Conservation (phyloP, 306 rosid species). For the Cajanus cajan region DNA sequence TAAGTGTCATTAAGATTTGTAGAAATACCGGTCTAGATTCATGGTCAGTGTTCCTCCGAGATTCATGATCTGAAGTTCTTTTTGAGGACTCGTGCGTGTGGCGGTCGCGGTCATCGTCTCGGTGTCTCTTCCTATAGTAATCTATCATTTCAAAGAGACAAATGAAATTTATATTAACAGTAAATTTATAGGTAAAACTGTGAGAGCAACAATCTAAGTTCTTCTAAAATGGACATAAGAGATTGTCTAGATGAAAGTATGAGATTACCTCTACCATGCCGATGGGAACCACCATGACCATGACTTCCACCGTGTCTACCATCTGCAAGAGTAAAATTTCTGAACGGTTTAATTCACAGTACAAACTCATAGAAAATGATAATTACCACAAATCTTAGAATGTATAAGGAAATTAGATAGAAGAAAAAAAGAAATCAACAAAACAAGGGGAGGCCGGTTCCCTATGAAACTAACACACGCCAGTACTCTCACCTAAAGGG, state of each 20-base stretch:
- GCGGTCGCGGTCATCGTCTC: constrained; percentile 84
- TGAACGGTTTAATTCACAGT: constrained; percentile 12
- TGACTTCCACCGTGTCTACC: constrained; percentile 77
- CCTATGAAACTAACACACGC: background rate
- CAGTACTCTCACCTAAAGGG: background rate
- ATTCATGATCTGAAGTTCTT: constrained; percentile 68
- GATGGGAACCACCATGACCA: constrained; percentile 67
- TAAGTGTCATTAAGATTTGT: background rate
- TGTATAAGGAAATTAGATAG: background rate
- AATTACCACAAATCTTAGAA: constrained; percentile 7
- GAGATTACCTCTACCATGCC: constrained; percentile 74
- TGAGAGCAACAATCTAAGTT: constrained; percentile 15
- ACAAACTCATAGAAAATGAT: background rate
- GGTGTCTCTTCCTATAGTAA: constrained; percentile 64
- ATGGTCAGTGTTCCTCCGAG: constrained; percentile 68
- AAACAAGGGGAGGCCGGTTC: background rate
- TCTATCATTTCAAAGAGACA: constrained; percentile 46
- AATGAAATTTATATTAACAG: background rate
- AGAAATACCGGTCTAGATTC: constrained; percentile 82
- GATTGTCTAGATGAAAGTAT: constrained; percentile 32
- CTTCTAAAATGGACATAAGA: constrained; percentile 15
- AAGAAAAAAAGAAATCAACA: background rate
- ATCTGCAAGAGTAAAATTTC: constrained; percentile 53
- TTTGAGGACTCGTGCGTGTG: constrained; percentile 62
- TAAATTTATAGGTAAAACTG: background rate